Percentiles rank a stretch among this genome's conserved stretches.
Conservation (phyloP, 176 grass and related monocot species). For the Melocanna baccifera region DNA sequence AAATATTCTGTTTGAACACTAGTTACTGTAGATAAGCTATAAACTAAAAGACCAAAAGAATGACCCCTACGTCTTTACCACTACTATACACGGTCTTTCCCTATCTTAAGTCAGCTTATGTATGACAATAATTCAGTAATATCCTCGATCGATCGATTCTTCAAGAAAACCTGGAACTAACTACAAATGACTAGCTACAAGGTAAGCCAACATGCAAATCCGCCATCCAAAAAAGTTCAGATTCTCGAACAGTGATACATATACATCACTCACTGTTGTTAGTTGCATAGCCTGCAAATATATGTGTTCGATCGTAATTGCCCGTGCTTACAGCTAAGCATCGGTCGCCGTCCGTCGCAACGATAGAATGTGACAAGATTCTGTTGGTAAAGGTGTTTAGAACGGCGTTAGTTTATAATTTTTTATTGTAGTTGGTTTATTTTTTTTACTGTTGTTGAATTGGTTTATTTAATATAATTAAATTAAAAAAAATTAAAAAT, state of each 20-base stretch:
- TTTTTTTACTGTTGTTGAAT: too few relatives aligned
- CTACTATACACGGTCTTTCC: neutral
- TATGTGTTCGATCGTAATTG: neutral
- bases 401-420: too few relatives aligned
- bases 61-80: neutral
- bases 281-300: neutral
- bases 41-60: too few relatives aligned
- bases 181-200: neutral
- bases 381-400: neutral
- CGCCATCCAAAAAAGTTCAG: neutral
- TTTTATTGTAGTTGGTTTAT: too few relatives aligned
- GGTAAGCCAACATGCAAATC: neutral
- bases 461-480: too few relatives aligned
- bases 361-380: neutral
- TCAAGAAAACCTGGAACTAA: neutral
- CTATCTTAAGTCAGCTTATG: neutral
- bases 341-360: neutral
- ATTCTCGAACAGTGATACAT: neutral
- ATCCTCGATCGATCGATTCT: neutral
- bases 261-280: neutral
- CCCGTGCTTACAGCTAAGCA: neutral
- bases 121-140: neutral
- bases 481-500: too few relatives aligned
- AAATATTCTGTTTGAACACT: too few relatives aligned
- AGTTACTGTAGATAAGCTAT: too few relatives aligned